Conservation (phyloP, 192 early-diverging fungal genomes). For the Entophlyctis luteolus region DNA sequence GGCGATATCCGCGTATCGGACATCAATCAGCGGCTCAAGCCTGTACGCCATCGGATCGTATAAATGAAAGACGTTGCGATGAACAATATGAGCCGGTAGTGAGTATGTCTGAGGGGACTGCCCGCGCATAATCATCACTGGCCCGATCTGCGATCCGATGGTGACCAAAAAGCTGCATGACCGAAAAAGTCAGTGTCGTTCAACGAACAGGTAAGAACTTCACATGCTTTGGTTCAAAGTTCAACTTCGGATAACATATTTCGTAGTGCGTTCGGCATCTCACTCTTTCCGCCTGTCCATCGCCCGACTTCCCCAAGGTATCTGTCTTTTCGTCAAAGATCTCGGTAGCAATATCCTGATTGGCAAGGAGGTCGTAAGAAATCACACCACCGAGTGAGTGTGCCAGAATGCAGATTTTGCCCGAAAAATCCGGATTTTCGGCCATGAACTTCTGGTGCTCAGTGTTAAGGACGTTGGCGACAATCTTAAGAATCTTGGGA, state of each 20-base stretch:
- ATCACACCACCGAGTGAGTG: constrained; percentile 50
- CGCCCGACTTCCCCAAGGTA: not conserved
- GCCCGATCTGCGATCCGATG: constrained; percentile 46
- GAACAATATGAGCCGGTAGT: constrained; percentile 30
- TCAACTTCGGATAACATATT: constrained; percentile 42
- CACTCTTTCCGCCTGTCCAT: not conserved
- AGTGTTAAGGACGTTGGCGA: constrained; percentile 36
- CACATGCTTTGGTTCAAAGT: constrained; percentile 33
- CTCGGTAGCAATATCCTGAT: constrained; percentile 24
- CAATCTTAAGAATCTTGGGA: constrained; percentile 26
- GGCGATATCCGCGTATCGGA: constrained; percentile 38
- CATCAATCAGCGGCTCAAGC: constrained; percentile 43
- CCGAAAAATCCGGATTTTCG: constrained; percentile 36
- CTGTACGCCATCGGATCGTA: constrained; percentile 51
- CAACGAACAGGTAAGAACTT: not conserved
- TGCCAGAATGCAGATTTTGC: constrained; percentile 36
- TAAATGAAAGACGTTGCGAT: constrained; percentile 48
- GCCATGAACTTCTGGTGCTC: constrained; percentile 28
- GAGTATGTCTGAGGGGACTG: constrained; percentile 27
- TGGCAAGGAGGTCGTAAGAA: constrained; percentile 42
- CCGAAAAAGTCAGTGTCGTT: not conserved
- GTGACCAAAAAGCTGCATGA: constrained; percentile 30
- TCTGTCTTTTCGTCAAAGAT: not conserved
- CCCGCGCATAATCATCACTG: constrained; percentile 47
- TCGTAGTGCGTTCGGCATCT: constrained; percentile 31